A percentile compares a stretch with the other conserved stretches of the same genome.
Evolutionary conservation across 1,139 yeast species (phyloP).

Genomic region (Entelexis paramagnoliae): DNA sequence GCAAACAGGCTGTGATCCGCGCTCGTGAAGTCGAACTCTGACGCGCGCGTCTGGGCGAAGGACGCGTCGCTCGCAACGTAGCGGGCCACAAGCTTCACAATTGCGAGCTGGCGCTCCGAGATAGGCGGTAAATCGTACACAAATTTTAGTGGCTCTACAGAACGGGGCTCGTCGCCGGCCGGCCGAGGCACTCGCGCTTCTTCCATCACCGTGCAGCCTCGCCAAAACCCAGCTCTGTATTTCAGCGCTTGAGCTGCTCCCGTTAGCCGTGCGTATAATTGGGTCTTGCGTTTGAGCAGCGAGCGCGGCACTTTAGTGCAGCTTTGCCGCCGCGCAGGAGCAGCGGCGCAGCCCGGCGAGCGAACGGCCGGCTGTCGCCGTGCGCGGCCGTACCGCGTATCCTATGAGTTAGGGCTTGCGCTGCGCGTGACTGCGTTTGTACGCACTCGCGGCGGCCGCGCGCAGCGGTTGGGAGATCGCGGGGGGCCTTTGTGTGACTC

Average conservation of each 20-base stretch:
- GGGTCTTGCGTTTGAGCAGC: too few species aligned
- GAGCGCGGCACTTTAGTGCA: too few species aligned
- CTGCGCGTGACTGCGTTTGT: background rate
- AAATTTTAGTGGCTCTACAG: slow-evolving; percentile 10
- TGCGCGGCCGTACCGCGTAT: too few species aligned
- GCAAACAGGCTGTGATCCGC: slow-evolving; percentile 50
- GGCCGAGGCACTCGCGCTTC: too few species aligned
- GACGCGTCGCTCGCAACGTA: slow-evolving; percentile 44
- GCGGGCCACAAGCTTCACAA: slow-evolving; percentile 63
- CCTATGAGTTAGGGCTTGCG: background rate
- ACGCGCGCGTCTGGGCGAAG: slow-evolving; percentile 32
- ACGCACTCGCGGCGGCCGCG: background rate
- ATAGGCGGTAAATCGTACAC: slow-evolving; percentile 41
- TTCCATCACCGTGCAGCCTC: background rate
- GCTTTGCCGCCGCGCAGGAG: too few species aligned
- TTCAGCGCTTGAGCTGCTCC: too few species aligned
- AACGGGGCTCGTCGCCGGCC: background rate
- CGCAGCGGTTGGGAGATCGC: background rate
- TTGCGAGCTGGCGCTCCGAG: slow-evolving; percentile 53
- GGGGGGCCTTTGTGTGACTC: slow-evolving; percentile 3
- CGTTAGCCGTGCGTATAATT: too few species aligned
- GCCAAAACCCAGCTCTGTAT: too few species aligned
- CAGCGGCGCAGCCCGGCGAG: too few species aligned
- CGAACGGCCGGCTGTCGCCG: too few species aligned
- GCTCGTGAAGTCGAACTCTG: slow-evolving; percentile 58